A percentile compares a stretch with the other conserved stretches of the same genome.
Evolutionary conservation across 441 rosid species (phyloP).

Genomic region (Macaranga tanarius): DNA sequence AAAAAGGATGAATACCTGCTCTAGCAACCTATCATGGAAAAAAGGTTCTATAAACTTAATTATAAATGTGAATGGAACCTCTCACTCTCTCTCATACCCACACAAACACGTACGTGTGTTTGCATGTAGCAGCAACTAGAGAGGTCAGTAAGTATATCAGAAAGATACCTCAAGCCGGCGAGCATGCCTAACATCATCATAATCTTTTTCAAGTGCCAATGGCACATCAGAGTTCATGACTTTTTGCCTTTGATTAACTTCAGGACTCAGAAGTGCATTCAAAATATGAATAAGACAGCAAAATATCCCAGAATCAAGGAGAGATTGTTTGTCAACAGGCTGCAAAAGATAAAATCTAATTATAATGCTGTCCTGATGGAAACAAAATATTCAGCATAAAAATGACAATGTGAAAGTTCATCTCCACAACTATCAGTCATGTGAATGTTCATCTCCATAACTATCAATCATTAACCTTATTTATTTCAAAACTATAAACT

Average conservation of each 20-base stretch:
- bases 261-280: constrained; percentile 66
- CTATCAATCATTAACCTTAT: neutral
- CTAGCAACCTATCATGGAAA: neutral
- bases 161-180: constrained; percentile 80
- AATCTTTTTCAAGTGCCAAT: constrained; percentile 42
- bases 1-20: neutral
- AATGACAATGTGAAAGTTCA: neutral
- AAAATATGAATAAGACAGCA: constrained; percentile 92
- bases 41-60: neutral
- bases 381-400: constrained; percentile 12
- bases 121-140: constrained; percentile 13
- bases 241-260: constrained; percentile 39
- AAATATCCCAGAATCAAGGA: constrained; percentile 97
- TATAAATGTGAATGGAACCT: neutral
- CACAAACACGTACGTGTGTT: neutral
- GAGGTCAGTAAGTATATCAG: neutral
- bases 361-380: constrained; percentile 12
- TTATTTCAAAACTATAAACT: constrained; percentile 2
- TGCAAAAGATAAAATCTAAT: constrained; percentile 40
- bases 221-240: constrained; percentile 37
- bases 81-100: neutral
- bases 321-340: constrained; percentile 95
- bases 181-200: constrained; percentile 40
- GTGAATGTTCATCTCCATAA: neutral
- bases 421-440: neutral